Evolutionary conservation across 352 stramenopile species (phyloP), one percentile per base, ranked within the genome.

Genomic region (Pythium periplocum): DNA sequence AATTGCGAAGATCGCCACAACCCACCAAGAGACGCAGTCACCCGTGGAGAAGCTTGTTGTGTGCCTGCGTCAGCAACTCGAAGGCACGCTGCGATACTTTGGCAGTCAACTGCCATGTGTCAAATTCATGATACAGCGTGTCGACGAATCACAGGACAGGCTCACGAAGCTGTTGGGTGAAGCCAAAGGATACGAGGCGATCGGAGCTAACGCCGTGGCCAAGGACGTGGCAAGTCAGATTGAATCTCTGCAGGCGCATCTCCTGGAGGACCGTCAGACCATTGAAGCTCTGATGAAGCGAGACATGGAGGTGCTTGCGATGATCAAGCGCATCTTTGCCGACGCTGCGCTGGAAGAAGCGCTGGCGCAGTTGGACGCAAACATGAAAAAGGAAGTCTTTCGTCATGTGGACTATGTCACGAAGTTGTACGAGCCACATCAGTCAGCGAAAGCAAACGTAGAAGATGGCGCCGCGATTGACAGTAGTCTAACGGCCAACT

Each of bases 101-200:
- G 73, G 73, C 44, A 87, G 80, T 49, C 74, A 93, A 42, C 49
- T 88, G 47, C 80, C 78, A 26, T 93, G 83, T 43, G 63, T 90
- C 8, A 84, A 90, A 59, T 91, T 91, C 50, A 91, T 90, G 75
- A 75, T 78, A 62, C 73, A 69, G 6, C 74, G 83, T 4, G 73
- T 86, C 1, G 57, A 73, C 34, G 70, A 89, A 37, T 69, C 73
- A 3, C 57, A 79, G 35, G 36, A 57, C 2, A 55, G 86, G 38
- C 34, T 84, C 43, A 47, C 64, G 11, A 66, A 78, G 43, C 49
- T 76, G 41, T 50, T 57, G 34, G 48, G 63, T 9, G 75, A 93
- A 60, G 69, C 70, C 1, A 57, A 73, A 7, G 70, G 64, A 7
- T 86, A 88, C 45, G 68, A 72, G 11, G 64, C 69, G 4, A 61